Evolutionary conservation across 2,329 filamentous ascomycete genomes (phyloP).

Genomic region (Trichoderma afroharzianum): DNA sequence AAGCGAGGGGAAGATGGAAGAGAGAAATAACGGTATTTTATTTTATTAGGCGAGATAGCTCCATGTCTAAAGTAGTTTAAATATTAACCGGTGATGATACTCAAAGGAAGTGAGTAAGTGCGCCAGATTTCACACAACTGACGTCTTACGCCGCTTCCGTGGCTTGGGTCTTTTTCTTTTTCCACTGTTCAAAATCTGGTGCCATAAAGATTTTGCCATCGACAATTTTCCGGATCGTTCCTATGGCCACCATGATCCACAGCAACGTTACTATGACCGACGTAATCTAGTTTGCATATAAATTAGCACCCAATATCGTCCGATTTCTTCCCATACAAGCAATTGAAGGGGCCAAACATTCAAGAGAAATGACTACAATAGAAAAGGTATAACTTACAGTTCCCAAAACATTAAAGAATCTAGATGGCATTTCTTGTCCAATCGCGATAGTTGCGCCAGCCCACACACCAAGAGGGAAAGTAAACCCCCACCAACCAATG

Average conservation of each 20-base stretch:
- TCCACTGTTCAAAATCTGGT: neutral
- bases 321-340: too few relatives aligned
- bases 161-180: neutral
- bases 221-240: neutral
- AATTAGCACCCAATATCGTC: neutral
- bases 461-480: neutral
- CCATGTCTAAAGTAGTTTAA: neutral
- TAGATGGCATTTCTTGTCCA: conserved; percentile 1
- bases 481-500: conserved; percentile 5
- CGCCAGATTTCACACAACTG: neutral
- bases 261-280: neutral
- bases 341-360: neutral
- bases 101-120: neutral
- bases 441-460: neutral
- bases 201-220: neutral
- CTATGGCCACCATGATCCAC: neutral
- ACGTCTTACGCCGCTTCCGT: neutral
- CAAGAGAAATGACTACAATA: neutral
- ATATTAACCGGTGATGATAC: neutral
- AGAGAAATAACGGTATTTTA: neutral
- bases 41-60: neutral
- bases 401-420: neutral
- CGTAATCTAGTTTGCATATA: neutral
- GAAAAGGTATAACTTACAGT: neutral
- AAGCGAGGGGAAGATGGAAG: neutral